phyloP scores from a whole-genome alignment of 2,329 filamentous ascomycete species.

The Pseudocercospora ulei region DNA sequence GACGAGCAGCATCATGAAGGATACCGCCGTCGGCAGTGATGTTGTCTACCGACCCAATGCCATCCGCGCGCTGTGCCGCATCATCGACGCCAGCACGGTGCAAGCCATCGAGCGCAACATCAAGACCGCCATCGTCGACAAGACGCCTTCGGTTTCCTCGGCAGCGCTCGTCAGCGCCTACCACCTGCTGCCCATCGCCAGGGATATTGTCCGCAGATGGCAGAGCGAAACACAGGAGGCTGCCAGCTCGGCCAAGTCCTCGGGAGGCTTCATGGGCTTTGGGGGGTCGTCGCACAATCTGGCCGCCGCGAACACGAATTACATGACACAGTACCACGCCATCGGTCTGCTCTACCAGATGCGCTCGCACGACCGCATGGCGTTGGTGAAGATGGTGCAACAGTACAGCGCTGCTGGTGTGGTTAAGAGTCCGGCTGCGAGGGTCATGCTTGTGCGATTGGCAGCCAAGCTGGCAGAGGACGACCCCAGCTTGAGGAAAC shows the following conservation, averaged over 20 bases:
- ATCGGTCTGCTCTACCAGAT: slow-evolving; percentile 97
- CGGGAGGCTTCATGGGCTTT: slow-evolving; percentile 85
- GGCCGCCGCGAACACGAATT: slow-evolving; percentile 68
- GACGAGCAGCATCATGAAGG: slow-evolving; percentile 99
- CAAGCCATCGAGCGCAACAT: slow-evolving; percentile 97
- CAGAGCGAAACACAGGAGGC: slow-evolving; percentile 98
- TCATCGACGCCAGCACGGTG: slow-evolving; percentile 92
- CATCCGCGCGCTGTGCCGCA: slow-evolving; percentile 86
- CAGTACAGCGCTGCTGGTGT: slow-evolving; percentile 87
- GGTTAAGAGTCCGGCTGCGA: slow-evolving; percentile 87
- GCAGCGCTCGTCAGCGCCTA: slow-evolving; percentile 94
- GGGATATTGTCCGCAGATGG: slow-evolving; percentile 92
- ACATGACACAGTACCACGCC: slow-evolving; percentile 97
- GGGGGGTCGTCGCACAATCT: slow-evolving; percentile 69
- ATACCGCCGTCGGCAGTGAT: slow-evolving; percentile 89
- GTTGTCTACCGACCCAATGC: slow-evolving; percentile 91
- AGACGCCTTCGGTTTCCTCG: slow-evolving; percentile 93
- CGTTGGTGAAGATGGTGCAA: slow-evolving; percentile 99
- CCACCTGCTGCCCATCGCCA: slow-evolving; percentile 90
- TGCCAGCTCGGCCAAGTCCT: slow-evolving; percentile 78
- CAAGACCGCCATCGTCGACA: slow-evolving; percentile 98
- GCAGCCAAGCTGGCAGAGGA: slow-evolving; percentile 92
- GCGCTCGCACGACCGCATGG: slow-evolving; percentile 95
- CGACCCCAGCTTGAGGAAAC: slow-evolving; percentile 75
- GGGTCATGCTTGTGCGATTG: slow-evolving; percentile 82